Conservation (phyloP, 225 moss, liverwort and hornwort genomes). For the Polytrichum commune region DNA sequence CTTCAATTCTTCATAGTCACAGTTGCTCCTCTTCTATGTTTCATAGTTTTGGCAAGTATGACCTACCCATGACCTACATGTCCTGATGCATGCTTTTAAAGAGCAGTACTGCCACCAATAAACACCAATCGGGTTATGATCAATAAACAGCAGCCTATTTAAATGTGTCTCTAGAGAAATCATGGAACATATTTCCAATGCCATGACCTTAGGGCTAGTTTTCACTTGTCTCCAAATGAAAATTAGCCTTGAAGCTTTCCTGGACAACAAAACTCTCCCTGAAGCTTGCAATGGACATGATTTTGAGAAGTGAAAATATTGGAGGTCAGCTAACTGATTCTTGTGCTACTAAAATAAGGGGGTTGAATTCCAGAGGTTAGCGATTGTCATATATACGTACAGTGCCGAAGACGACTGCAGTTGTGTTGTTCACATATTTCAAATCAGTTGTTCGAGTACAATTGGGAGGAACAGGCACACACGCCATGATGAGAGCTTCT, state of each 20-base stretch:
- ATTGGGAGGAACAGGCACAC: slow-evolving; percentile 38
- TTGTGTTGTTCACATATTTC: slow-evolving; percentile 32
- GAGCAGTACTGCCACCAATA: background rate
- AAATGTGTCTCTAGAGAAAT: too few species aligned
- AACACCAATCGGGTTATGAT: too few species aligned
- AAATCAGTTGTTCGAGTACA: slow-evolving; percentile 42
- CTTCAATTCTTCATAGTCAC: too few species aligned
- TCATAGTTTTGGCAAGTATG: too few species aligned
- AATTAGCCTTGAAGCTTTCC: too few species aligned
- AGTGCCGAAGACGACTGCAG: slow-evolving; percentile 18
- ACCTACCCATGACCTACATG: background rate
- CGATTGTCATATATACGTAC: background rate
- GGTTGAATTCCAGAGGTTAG: background rate
- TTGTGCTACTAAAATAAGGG: background rate
- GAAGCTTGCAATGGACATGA: background rate
- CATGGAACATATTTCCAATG: too few species aligned
- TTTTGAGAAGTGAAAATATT: background rate
- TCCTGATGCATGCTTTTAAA: background rate
- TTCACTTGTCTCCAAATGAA: too few species aligned
- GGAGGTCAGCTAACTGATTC: background rate
- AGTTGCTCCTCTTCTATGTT: too few species aligned
- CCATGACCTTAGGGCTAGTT: too few species aligned
- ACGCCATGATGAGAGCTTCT: slow-evolving; percentile 20
- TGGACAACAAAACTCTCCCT: too few species aligned
- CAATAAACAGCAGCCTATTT: too few species aligned